These are phyloP conservation scores for Colletotrichum musae DNA, from an alignment of 2,329 filamentous ascomycete genomes.

Conservation along the genomic window DNA sequence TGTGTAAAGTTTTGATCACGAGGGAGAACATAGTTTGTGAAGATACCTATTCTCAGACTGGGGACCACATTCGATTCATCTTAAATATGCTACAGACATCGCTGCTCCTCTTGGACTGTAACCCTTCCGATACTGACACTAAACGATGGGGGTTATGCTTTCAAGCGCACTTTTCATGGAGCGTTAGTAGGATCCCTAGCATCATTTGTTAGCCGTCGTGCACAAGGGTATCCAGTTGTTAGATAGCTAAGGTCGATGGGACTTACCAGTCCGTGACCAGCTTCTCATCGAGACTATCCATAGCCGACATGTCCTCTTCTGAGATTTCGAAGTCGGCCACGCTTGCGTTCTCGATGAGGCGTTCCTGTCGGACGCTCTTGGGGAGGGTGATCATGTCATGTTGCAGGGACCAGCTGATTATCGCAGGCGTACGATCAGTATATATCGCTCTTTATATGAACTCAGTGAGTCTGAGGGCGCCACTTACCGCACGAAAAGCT, in stretches of 20 bases:
- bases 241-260: neutral
- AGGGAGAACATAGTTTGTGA: neutral
- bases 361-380: slow-evolving; percentile 75
- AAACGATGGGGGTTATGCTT: neutral
- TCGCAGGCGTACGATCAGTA: neutral
- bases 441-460: too few species aligned
- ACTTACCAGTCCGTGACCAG: slow-evolving; percentile 78
- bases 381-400: slow-evolving; percentile 80
- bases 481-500: slow-evolving; percentile 74
- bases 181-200: slow-evolving; percentile 51
- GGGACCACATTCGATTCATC: neutral
- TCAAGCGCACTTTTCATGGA: slow-evolving; percentile 37
- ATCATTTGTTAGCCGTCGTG: too few species aligned
- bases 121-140: too few species aligned
- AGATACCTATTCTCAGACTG: neutral
- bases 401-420: slow-evolving; percentile 79
- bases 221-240: rapidly evolving
- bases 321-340: slow-evolving; percentile 74
- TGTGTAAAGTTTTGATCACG: neutral
- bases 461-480: too few species aligned
- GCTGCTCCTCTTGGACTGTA: too few species aligned
- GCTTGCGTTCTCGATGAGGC: slow-evolving; percentile 76
- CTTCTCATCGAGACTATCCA: slow-evolving; percentile 79
- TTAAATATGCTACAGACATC: neutral
- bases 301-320: slow-evolving; percentile 70